Evolutionary conservation across 208 protist genomes (phyloP), one percentile per base, ranked within the genome.

Genomic region (Trypanosoma congolense): DNA sequence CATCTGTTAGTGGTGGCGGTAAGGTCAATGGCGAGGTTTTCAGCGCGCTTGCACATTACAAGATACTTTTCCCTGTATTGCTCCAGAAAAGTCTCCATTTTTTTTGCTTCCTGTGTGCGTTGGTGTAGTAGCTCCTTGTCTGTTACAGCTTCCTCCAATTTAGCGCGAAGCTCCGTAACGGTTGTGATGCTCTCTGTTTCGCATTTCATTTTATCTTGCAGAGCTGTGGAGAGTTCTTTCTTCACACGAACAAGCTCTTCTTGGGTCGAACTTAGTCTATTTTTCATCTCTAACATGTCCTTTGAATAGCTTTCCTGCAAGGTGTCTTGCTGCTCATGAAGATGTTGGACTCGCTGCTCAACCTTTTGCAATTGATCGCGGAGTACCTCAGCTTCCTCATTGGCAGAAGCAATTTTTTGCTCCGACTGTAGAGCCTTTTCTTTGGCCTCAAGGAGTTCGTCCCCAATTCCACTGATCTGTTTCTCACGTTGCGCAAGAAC

Each of bases 401-500:
- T 48, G 9, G 82, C 48, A 36, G 72, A 72, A 9, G 67, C 71
- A 54, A 76, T 59, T 48, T 94, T 75, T 47, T 87, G 71, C 58
- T 88, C 77, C n/a, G 61, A 49, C 2, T 57, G 75, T n/a, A 68
- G 31, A n/a, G 18, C 38, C 24, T 46, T 9, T 2, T 73, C 64
- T 52, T 74, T 69, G 14, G 48, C 22, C 10, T 44, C 35, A 30
- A 22, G 12, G 19, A 82, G 45, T 44, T 82, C 71, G 31, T 69
- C 65, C 42, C 89, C 77, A 19, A 68, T 18, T 22, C 69, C 45
- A 1, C 47, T 50, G 6, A 84, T 61, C 30, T 86, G 70, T 22
- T 78, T 73, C 31, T 94, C 83, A 1, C 83, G 77, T 63, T 88
- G 81, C 5, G 73, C 75, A 21, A 92, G 65, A 16, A 85, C 70